Evolutionary conservation across 2,329 filamentous ascomycete species (phyloP).

Genomic region (Gnomoniopsis sp.): DNA sequence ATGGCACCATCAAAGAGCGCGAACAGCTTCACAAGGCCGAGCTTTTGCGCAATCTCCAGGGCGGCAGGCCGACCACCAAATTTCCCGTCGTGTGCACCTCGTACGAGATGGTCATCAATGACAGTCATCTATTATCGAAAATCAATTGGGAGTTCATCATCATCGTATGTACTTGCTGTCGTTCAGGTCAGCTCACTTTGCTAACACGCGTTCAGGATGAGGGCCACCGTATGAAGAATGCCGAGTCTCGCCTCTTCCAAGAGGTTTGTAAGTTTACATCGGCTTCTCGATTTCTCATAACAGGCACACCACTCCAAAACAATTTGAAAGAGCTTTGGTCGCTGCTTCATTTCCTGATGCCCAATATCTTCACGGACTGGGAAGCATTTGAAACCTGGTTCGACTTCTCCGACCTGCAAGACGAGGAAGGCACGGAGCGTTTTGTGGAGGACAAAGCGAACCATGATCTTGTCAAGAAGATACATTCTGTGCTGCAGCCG

Average conservation of each 20-base stretch:
- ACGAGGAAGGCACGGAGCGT: slow-evolving; percentile 74
- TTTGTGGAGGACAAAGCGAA: slow-evolving; percentile 77
- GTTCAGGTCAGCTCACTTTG: background rate
- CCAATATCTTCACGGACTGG: slow-evolving; percentile 88
- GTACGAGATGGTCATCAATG: slow-evolving; percentile 93
- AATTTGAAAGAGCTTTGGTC: slow-evolving; percentile 96
- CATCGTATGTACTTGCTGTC: slow-evolving; percentile 56
- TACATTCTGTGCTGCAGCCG: slow-evolving; percentile 90
- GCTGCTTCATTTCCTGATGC: slow-evolving; percentile 85
- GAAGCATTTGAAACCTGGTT: slow-evolving; percentile 96
- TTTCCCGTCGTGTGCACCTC: slow-evolving; percentile 94
- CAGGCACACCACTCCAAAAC: slow-evolving; percentile 92
- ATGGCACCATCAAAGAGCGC: slow-evolving; percentile 78
- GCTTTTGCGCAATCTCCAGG: slow-evolving; percentile 67
- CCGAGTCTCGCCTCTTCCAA: slow-evolving; percentile 86
- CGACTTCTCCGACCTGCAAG: slow-evolving; percentile 88
- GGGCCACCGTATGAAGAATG: slow-evolving; percentile 95
- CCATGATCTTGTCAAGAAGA: slow-evolving; percentile 76
- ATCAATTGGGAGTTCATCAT: slow-evolving; percentile 98
- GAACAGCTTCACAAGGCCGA: slow-evolving; percentile 68
- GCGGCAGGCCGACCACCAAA: slow-evolving; percentile 53
- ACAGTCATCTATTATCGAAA: slow-evolving; percentile 74
- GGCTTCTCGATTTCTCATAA: slow-evolving; percentile 86
- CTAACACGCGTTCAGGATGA: slow-evolving; percentile 62
- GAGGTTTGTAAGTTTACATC: slow-evolving; percentile 86